Evolutionary conservation across 2,329 filamentous ascomycete genomes (phyloP).

Genomic region (Trichoderma hamatum): DNA sequence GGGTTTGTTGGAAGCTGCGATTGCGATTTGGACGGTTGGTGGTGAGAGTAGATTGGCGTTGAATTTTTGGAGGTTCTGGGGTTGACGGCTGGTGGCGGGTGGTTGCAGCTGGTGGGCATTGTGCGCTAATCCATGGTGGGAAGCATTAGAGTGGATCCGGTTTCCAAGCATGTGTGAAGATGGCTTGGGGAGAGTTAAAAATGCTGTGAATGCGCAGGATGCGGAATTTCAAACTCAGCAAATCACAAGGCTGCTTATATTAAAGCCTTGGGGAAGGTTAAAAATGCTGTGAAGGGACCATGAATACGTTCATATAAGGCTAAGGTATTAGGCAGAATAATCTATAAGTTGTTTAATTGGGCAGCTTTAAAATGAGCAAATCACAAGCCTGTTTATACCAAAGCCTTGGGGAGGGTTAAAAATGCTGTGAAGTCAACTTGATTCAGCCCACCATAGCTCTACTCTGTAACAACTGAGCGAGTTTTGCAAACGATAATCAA

Average conservation of each 20-base stretch:
- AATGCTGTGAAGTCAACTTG: too few species aligned
- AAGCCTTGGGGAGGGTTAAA: neutral
- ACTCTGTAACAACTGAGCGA: neutral
- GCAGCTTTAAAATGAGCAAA: too few species aligned
- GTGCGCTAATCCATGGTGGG: neutral
- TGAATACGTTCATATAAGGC: too few species aligned
- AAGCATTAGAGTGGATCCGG: neutral
- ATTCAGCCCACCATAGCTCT: too few species aligned
- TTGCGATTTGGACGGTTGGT: conserved; percentile 7
- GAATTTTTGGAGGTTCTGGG: conserved; percentile 22
- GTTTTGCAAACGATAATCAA: neutral
- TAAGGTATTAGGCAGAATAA: too few species aligned
- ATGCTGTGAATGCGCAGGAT: too few species aligned
- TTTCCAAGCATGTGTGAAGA: neutral
- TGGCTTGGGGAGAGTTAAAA: neutral
- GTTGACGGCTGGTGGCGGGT: neutral
- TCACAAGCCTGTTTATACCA: neutral
- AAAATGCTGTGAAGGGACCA: neutral
- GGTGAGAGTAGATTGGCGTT: conserved; percentile 18
- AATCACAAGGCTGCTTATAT: neutral
- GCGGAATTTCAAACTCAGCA: too few species aligned
- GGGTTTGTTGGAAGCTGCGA: neutral
- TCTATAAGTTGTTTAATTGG: too few species aligned
- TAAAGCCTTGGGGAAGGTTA: neutral
- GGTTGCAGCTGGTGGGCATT: neutral